Percentiles rank a stretch among this genome's conserved stretches.
Evolutionary conservation across 2,329 filamentous ascomycete genomes (phyloP).

Genomic region (Ophiocordyceps sinensis): DNA sequence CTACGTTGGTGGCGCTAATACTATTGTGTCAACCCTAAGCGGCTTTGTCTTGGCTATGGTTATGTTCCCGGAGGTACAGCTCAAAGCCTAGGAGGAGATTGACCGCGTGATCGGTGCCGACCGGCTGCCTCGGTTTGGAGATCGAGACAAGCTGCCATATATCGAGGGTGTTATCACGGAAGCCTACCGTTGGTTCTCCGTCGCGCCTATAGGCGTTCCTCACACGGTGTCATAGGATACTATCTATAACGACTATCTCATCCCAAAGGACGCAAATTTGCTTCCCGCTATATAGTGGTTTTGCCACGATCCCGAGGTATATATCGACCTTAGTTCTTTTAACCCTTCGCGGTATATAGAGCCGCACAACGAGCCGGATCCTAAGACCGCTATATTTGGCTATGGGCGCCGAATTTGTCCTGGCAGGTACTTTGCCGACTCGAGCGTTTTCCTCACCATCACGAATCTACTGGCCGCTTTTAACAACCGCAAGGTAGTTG

Average conservation of each 20-base stretch:
- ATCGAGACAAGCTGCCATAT: conserved; percentile 29
- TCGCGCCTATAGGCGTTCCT: conserved; percentile 20
- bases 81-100: conserved; percentile 23
- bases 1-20: conserved; percentile 6
- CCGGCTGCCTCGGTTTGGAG: conserved; percentile 25
- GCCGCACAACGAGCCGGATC: too few relatives aligned
- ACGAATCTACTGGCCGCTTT: too few relatives aligned
- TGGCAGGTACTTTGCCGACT: too few relatives aligned
- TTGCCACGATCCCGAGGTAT: conserved; percentile 55
- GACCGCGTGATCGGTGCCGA: conserved; percentile 25
- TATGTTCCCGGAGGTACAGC: conserved; percentile 25
- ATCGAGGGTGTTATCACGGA: conserved; percentile 16
- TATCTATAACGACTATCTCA: conserved; percentile 7
- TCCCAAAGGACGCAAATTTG: conserved; percentile 13
- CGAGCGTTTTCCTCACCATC: too few relatives aligned
- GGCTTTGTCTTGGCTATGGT: conserved; percentile 31
- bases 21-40: not conserved
- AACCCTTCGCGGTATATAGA: too few relatives aligned
- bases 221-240: conserved; percentile 20
- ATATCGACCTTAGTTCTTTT: too few relatives aligned
- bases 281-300: conserved; percentile 14
- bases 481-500: too few relatives aligned
- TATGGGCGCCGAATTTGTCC: too few relatives aligned
- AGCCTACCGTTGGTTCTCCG: conserved; percentile 14
- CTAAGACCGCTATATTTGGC: too few relatives aligned